Base-by-base conservation (phyloP, 352 stramenopile genomes). In the Halophytophthora polymorphica region DNA sequence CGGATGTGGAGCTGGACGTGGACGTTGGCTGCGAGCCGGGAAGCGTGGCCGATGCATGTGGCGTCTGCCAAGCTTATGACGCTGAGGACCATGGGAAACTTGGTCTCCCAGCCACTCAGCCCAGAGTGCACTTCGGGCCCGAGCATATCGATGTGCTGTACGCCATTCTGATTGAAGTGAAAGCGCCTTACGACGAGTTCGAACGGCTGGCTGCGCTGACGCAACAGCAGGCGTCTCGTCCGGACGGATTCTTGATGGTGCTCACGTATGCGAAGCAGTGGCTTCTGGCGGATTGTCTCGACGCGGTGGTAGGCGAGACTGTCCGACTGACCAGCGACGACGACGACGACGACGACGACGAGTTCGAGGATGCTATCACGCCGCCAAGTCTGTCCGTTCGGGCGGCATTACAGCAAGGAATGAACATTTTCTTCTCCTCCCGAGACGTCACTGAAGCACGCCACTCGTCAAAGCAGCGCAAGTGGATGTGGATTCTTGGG, bases 331-430 rank as follows among this genome's bases (percentile, higher is more conserved):
- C 64, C n/a, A 66, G 69, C 28, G 72, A 85, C 19, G 62, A 74
- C 52, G 74, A 87, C 33, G 75, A 87, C 29, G 79, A 89, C 19
- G 83, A 94, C 35, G 70, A 88, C 41, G 83, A 95, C 44, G 80
- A 90, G 41, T 95, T 93, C 67, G 82, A 93, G 49, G 84, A 95
- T 61, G 84, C 84, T 6, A 89, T 95, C 33, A 89, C 84, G 8
- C 84, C 84, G 6, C 84, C 84, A n/a, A 93, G 68, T 47, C 62
- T 95, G 8, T 89, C 61, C 14, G 53, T 95, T 57, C 61, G 69
- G 15, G 60, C 72, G 25, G 41, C 54, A 13, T 52, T 93, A 45
- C 37, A 53, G 0, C 42, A 86, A 48, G 77, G 82, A 36, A 54
- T 87, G 13, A 59, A 50, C 18, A 54, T 90, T 19, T 67, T 80